Percentiles rank a stretch among this genome's conserved stretches.
Conservation (phyloP, 2,329 filamentous ascomycete genomes). For the Pseudogymnoascus sp. region DNA sequence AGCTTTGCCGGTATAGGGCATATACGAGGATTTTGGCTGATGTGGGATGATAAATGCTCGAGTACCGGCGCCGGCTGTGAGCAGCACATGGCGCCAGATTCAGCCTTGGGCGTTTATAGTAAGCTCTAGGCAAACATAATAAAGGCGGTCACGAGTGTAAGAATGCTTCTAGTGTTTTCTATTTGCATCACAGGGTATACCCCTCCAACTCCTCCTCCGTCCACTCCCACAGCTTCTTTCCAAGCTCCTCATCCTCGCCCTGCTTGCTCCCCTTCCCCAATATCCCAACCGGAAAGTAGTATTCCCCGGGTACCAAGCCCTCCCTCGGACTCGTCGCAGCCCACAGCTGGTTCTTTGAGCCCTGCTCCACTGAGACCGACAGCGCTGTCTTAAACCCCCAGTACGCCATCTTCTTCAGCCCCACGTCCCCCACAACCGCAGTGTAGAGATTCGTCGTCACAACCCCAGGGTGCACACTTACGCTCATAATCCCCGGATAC, state of each 20-base stretch:
- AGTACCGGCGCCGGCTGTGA: background rate
- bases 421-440: conserved; percentile 14
- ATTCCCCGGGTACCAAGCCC: conserved; percentile 28
- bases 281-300: conserved; percentile 31
- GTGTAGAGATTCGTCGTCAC: conserved; percentile 21
- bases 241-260: conserved; percentile 27
- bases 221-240: conserved; percentile 34
- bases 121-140: background rate
- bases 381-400: conserved; percentile 7
- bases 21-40: background rate
- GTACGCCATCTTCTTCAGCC: conserved; percentile 10
- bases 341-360: conserved; percentile 36
- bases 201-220: conserved; percentile 26
- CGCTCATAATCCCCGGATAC: conserved; percentile 32
- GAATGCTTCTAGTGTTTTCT: background rate
- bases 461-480: conserved; percentile 37
- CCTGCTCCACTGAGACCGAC: conserved; percentile 29
- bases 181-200: conserved; percentile 10
- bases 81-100: background rate
- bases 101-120: conserved; percentile 2
- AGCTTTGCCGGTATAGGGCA: background rate
- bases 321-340: conserved; percentile 30
- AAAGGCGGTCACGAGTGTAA: background rate
- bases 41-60: background rate
- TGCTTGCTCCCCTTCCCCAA: conserved; percentile 20